Conservation (phyloP, 2,329 filamentous ascomycete species). For the Polychaeton citri region DNA sequence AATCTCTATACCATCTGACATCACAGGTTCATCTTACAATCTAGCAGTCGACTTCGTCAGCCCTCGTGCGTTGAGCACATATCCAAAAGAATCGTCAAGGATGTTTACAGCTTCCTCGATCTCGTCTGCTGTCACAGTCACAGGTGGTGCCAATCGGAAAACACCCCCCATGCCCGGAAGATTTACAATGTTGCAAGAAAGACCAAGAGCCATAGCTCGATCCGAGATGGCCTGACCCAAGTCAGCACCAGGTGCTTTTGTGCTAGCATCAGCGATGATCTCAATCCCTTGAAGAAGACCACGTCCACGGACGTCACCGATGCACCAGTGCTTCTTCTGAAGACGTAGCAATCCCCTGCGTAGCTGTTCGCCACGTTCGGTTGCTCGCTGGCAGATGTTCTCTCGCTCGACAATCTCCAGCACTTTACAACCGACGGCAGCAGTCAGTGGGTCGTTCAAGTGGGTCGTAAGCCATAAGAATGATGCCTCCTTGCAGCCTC, state of each 20-base stretch:
- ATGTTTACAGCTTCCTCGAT: slow-evolving; percentile 37
- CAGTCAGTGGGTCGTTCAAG: slow-evolving; percentile 14
- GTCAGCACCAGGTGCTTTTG: slow-evolving; percentile 9
- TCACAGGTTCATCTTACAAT: too few species aligned
- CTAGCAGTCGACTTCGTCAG: too few species aligned
- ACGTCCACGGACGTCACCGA: slow-evolving; percentile 13
- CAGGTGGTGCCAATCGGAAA: slow-evolving; percentile 12
- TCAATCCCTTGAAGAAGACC: slow-evolving; percentile 13
- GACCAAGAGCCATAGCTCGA: slow-evolving; percentile 7
- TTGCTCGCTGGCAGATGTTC: slow-evolving; percentile 7
- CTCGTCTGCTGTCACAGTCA: slow-evolving; percentile 11
- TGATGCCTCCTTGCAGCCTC: slow-evolving; percentile 5
- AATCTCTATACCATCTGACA: too few species aligned
- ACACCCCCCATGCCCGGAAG: slow-evolving; percentile 11
- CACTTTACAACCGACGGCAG: slow-evolving; percentile 13
- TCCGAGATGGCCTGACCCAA: slow-evolving; percentile 11
- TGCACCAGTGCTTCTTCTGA: slow-evolving; percentile 12
- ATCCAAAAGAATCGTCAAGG: slow-evolving; percentile 40
- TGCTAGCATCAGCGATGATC: slow-evolving; percentile 8
- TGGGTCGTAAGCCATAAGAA: slow-evolving; percentile 14
- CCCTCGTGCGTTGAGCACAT: too few species aligned
- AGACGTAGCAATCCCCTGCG: slow-evolving; percentile 8
- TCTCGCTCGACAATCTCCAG: slow-evolving; percentile 14
- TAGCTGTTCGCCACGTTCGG: slow-evolving; percentile 7
- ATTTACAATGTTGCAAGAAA: slow-evolving; percentile 13